Base-by-base conservation (phyloP, 345 rosid genomes). In the Murraya koenigii region DNA sequence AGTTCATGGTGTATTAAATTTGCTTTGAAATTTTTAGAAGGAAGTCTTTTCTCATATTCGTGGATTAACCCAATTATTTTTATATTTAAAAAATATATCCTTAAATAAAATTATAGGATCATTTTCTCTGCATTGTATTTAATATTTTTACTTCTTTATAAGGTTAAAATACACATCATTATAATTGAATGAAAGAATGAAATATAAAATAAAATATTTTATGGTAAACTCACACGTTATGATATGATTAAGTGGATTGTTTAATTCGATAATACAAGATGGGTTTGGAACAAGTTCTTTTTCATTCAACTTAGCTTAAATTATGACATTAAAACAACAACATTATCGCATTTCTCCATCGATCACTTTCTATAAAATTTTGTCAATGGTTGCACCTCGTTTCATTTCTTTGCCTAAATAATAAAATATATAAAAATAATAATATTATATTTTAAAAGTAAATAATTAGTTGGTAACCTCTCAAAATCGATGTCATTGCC, bases 391-490 rank as follows among this genome's bases (percentile, higher is more conserved):
- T 68, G 9, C 33, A 23, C 19, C 22, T 68, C 55, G 26, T 68
- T 19, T 25, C 71, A 13, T 23, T 39, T 63, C 32, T 30, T 19
- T 36, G 2, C 4, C 5, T 14, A 26, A 69, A 47, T 26, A 28
- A 47, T 17, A 47, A 47, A 28, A 68, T 47, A 28, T 7, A 13
- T 15, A 13, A 25, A 13, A 52, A 49, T 15, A 3, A 47, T 11
- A 4, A 1, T 47, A 44, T 1, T 49, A 14, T 20, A 14, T 20
- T 32, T 8, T 32, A n/a, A 55, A 54, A 19, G 3, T 55, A 32
- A 71, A 33, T 55, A 55, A 32, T 55, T 32, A 71, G 75, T 33
- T 55, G 75, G 75, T 55, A 71, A 13, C 28, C 65, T 19, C 49
- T 71, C 75, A 71, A 55, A 54, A 71, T 71, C 44, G 55, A 10